These are phyloP conservation scores for Leptodontidium sp. DNA, from an alignment of 2,329 filamentous ascomycete genomes.

Conservation along the genomic window DNA sequence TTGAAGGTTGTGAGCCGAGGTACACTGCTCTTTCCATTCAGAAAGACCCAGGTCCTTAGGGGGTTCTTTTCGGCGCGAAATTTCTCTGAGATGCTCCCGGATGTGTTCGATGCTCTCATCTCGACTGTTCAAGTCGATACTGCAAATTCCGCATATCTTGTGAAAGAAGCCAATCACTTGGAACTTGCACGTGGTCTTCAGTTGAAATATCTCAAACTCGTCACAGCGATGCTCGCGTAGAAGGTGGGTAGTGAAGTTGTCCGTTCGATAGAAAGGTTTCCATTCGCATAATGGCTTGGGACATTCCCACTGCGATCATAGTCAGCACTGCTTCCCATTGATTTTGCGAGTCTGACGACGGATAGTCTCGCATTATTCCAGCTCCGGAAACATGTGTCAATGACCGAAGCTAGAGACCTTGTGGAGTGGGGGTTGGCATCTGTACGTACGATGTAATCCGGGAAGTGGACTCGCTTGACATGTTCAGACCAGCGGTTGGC, in stretches of 20 bases:
- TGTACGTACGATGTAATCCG: slow-evolving; percentile 12
- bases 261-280: slow-evolving; percentile 17
- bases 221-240: slow-evolving; percentile 20
- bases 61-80: slow-evolving; percentile 2
- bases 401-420: too few species aligned
- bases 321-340: too few species aligned
- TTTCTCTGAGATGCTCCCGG: slow-evolving; percentile 24
- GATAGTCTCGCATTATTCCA: too few species aligned
- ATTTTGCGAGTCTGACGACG: too few species aligned
- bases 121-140: slow-evolving; percentile 17
- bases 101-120: slow-evolving; percentile 29
- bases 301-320: too few species aligned
- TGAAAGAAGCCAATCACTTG: slow-evolving; percentile 24
- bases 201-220: slow-evolving; percentile 11
- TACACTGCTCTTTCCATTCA: slow-evolving; percentile 28
- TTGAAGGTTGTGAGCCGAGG: slow-evolving; percentile 21
- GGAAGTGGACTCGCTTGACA: slow-evolving; percentile 29
- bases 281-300: too few species aligned
- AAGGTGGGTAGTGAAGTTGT: slow-evolving; percentile 29
- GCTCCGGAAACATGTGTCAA: too few species aligned
- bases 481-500: slow-evolving; percentile 27
- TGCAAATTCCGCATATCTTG: slow-evolving; percentile 27
- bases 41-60: slow-evolving; percentile 25
- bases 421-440: too few species aligned
- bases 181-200: slow-evolving; percentile 27